These are phyloP conservation scores for Arabis hirsuta DNA, from an alignment of 345 rosid species.

Conservation along the genomic window DNA sequence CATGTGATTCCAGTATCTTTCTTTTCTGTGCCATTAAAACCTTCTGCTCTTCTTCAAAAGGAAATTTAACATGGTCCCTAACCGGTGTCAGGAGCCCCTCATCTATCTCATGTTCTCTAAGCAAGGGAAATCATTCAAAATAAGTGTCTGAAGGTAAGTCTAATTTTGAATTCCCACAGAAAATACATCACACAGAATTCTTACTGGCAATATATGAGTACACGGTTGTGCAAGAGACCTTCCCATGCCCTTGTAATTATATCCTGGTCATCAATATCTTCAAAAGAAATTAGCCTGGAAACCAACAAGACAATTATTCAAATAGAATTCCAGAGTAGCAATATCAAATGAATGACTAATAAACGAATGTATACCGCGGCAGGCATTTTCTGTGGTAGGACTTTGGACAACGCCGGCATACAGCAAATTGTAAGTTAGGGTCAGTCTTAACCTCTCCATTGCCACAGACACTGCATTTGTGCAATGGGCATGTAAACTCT, in stretches of 20 bases:
- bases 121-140: conserved; percentile 32
- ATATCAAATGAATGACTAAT: conserved; percentile 14
- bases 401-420: conserved; percentile 92
- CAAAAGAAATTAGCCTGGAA: conserved; percentile 67
- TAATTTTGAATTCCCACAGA: conserved; percentile 18
- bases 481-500: conserved; percentile 78
- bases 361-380: conserved; percentile 60
- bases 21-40: conserved; percentile 37
- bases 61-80: conserved; percentile 77
- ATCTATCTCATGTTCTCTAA: conserved; percentile 74
- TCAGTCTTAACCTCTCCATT: conserved; percentile 69
- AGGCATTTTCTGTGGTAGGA: conserved; percentile 92
- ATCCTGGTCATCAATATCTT: conserved; percentile 55
- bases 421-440: conserved; percentile 70
- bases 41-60: conserved; percentile 51
- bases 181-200: conserved; percentile 33
- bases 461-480: conserved; percentile 78
- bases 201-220: conserved; percentile 91
- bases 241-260: conserved; percentile 79
- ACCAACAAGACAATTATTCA: conserved; percentile 27
- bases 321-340: conserved; percentile 9
- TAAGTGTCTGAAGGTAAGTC: conserved; percentile 29
- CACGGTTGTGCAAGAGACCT: conserved; percentile 64
- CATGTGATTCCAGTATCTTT: conserved; percentile 42
- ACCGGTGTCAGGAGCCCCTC: conserved; percentile 73